Base-by-base conservation (phyloP, 352 stramenopile species). In the Pseudoperonospora humuli region DNA sequence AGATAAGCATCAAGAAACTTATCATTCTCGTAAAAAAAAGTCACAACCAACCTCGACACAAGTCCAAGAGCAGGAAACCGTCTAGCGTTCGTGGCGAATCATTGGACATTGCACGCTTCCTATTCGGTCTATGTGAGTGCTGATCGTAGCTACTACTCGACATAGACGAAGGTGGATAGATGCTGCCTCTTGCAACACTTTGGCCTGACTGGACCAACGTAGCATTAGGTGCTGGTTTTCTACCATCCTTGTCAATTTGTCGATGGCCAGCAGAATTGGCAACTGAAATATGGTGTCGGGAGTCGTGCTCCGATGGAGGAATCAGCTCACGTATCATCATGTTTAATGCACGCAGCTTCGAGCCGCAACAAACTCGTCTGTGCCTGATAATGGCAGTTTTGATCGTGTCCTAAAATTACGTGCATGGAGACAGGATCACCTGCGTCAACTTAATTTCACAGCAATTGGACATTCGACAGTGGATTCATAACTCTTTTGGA, bases 31-130 rank as follows among this genome's bases (percentile, higher is more conserved):
- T 32, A 32, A 32, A 13, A 32, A 32, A 21, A 15, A 20, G 39
- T n/a, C 25, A 17, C 17, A 40, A 41, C 54, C 13, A 40, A 87
- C 72, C 75, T 61, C 57, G 60, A 53, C 76, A 92, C 43, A 57
- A 80, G 24, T 92, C 75, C 17, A 92, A 62, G 2, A 92, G 42
- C 38, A 92, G 61, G 42, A 92, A 92, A 1, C 79, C 79, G 27
- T 92, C 68, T n/a, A n/a, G n/a, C n/a, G n/a, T n/a, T n/a, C n/a
- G 70, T 19, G 54, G 64, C 8, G 37, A 44, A 43, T 74, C 57
- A 17, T 54, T 51, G 11, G 59, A 45, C n/a, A 39, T 60, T 15
- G 37, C 32, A 7, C 50, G 50, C 24, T 63, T 63, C 19, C 38
- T 52, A 32, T 21, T 49, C 11, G 17, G 42, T 23, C 13, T 45